Evolutionary conservation across 1,284 basidiomycete species (phyloP).

Genomic region (Cutaneotrichosporon sp.): DNA sequence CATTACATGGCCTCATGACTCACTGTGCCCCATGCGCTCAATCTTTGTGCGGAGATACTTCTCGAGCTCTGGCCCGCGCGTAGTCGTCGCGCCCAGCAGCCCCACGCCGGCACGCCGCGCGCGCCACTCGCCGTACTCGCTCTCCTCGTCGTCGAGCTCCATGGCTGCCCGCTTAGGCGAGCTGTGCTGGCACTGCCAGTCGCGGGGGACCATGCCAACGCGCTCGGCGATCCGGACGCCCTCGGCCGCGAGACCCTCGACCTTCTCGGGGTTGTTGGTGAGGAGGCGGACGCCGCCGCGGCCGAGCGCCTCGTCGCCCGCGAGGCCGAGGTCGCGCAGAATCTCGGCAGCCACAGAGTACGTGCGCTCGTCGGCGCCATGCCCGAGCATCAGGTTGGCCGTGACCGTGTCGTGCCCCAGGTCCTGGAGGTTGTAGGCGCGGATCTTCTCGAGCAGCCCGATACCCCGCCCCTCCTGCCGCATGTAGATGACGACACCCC

Average conservation of each 20-base stretch:
- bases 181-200: conserved; percentile 63
- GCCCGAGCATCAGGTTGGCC: conserved; percentile 93
- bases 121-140: conserved; percentile 55
- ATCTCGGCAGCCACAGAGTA: conserved; percentile 93
- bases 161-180: conserved; percentile 11
- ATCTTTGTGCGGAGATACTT: conserved; percentile 96
- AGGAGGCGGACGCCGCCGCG: conserved; percentile 73
- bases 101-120: conserved; percentile 69
- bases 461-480: conserved; percentile 99
- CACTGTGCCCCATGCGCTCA: conserved; percentile 88
- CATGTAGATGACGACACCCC: conserved; percentile 95
- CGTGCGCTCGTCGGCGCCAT: conserved; percentile 88
- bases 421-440: conserved; percentile 98
- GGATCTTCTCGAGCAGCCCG: conserved; percentile 91
- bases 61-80: conserved; percentile 84
- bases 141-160: conserved; percentile 43
- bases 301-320: conserved; percentile 58
- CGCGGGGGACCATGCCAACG: conserved; percentile 91
- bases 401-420: conserved; percentile 97
- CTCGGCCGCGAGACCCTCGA: conserved; percentile 80
- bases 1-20: conserved; percentile 28
- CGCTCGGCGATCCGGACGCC: conserved; percentile 79
- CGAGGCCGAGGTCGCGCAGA: conserved; percentile 80
- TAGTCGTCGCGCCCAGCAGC: conserved; percentile 77
- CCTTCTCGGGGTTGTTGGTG: conserved; percentile 98